Percentiles rank a stretch among this genome's conserved stretches.
These are phyloP conservation scores for Xylaria sp. DNA, from an alignment of 495 filamentous ascomycete species.

Conservation along the genomic window DNA sequence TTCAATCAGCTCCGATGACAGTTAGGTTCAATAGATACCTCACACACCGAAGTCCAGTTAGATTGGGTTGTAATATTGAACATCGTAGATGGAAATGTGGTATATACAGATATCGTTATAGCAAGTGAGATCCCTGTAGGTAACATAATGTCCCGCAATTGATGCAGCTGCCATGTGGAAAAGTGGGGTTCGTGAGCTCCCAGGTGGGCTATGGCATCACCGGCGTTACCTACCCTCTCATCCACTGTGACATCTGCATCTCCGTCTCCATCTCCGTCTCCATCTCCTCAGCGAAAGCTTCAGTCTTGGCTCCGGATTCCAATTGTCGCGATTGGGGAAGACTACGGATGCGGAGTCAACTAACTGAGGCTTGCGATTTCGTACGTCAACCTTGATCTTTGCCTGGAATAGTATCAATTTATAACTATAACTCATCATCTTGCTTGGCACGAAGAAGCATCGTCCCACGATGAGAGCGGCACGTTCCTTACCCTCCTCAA, in stretches of 20 bases:
- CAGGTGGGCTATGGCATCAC: not conserved
- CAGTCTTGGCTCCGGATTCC: not conserved
- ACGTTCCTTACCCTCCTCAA: slow-evolving; percentile 28
- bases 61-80: too few species aligned
- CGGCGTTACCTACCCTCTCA: not conserved
- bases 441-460: not conserved
- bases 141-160: not conserved
- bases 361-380: not conserved
- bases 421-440: not conserved
- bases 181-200: slow-evolving; percentile 2
- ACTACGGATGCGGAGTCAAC: not conserved
- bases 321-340: not conserved
- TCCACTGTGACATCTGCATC: too few species aligned
- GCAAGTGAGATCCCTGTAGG: not conserved
- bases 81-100: too few species aligned
- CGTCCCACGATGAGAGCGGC: slow-evolving; percentile 36
- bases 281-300: not conserved
- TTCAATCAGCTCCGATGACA: too few species aligned
- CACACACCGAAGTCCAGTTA: too few species aligned
- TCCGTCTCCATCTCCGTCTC: too few species aligned
- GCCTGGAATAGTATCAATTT: too few species aligned
- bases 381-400: too few species aligned
- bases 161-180: not conserved
- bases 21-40: too few species aligned
- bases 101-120: not conserved